A percentile compares a stretch with the other conserved stretches of the same genome.
These are phyloP conservation scores for Glaciozyma martinii DNA, from an alignment of 768 basidiomycete species.

Conservation along the genomic window DNA sequence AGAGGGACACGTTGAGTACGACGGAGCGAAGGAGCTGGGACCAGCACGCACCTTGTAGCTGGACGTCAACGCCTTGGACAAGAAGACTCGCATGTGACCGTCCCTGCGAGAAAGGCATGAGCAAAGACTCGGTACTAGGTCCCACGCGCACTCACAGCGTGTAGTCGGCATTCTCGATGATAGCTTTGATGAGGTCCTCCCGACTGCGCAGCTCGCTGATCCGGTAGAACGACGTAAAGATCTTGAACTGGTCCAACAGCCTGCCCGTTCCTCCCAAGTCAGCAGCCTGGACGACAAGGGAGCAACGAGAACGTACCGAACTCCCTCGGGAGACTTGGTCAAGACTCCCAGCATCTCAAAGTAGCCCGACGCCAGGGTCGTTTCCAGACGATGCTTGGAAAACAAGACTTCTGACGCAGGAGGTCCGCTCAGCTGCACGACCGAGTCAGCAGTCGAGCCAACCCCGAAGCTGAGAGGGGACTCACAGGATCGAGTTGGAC, in stretches of 20 bases:
- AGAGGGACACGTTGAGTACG: not conserved
- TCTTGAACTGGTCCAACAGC: slow-evolving; percentile 76
- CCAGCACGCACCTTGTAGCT: slow-evolving; percentile 60
- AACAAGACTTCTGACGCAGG: slow-evolving; percentile 44
- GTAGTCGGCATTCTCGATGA: slow-evolving; percentile 87
- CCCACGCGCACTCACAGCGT: slow-evolving; percentile 10
- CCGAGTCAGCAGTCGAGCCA: not conserved
- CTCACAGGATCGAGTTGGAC: slow-evolving; percentile 84
- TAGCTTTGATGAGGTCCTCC: slow-evolving; percentile 82
- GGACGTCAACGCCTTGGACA: slow-evolving; percentile 90
- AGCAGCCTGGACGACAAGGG: not conserved
- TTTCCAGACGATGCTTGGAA: slow-evolving; percentile 68
- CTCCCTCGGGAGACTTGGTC: slow-evolving; percentile 77
- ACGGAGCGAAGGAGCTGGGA: not conserved
- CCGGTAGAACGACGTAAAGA: slow-evolving; percentile 94
- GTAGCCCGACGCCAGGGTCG: slow-evolving; percentile 81
- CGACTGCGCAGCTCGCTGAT: slow-evolving; percentile 80
- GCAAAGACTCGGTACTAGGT: not conserved
- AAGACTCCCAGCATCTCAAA: slow-evolving; percentile 90
- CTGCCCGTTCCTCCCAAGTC: slow-evolving; percentile 42
- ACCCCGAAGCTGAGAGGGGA: slow-evolving; percentile 2
- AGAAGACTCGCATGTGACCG: slow-evolving; percentile 83
- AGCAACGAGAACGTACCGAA: slow-evolving; percentile 54
- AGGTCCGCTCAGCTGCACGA: slow-evolving; percentile 15
- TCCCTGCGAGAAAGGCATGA: slow-evolving; percentile 50